Percentiles rank a stretch among this genome's conserved stretches.
Evolutionary conservation across 441 rosid species (phyloP).

Genomic region (Gossypium davidsonii): DNA sequence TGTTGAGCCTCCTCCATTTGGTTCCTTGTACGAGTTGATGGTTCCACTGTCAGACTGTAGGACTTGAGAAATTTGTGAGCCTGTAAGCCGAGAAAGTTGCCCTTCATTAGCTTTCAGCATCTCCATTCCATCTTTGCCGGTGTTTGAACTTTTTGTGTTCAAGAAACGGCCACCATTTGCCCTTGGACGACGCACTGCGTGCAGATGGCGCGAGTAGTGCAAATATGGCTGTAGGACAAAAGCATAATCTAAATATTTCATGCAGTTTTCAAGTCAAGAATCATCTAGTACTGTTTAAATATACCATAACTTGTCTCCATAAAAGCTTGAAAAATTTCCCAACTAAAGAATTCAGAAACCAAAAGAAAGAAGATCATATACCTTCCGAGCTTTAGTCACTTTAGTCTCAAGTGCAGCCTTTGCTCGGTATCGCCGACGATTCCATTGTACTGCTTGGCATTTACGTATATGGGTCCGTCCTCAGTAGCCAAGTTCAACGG

Average conservation of each 20-base stretch:
- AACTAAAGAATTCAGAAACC: background rate
- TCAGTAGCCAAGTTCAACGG: conserved; percentile 69
- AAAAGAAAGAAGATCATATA: conserved; percentile 17
- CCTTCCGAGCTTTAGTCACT: conserved; percentile 49
- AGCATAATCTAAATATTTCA: background rate
- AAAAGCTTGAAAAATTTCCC: background rate
- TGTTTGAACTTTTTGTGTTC: conserved; percentile 40
- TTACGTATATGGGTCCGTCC: conserved; percentile 77
- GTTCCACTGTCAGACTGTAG: conserved; percentile 57
- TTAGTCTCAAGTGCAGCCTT: conserved; percentile 66
- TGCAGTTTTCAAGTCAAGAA: too few relatives aligned
- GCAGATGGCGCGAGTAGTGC: conserved; percentile 88
- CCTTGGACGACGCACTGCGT: conserved; percentile 86
- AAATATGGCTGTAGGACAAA: conserved; percentile 60
- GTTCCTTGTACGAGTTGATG: conserved; percentile 43
- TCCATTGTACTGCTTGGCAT: conserved; percentile 89
- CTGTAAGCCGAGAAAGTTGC: conserved; percentile 35
- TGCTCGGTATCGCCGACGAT: conserved; percentile 79
- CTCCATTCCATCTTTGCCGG: conserved; percentile 24
- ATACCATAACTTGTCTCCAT: background rate
- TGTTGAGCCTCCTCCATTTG: conserved; percentile 32
- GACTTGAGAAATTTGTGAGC: conserved; percentile 69
- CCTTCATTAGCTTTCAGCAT: conserved; percentile 22
- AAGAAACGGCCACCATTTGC: conserved; percentile 86
- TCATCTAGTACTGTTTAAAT: too few relatives aligned